Evolutionary conservation across 169 alveolate genomes (phyloP).

Genomic region (Blepharisma undulans): DNA sequence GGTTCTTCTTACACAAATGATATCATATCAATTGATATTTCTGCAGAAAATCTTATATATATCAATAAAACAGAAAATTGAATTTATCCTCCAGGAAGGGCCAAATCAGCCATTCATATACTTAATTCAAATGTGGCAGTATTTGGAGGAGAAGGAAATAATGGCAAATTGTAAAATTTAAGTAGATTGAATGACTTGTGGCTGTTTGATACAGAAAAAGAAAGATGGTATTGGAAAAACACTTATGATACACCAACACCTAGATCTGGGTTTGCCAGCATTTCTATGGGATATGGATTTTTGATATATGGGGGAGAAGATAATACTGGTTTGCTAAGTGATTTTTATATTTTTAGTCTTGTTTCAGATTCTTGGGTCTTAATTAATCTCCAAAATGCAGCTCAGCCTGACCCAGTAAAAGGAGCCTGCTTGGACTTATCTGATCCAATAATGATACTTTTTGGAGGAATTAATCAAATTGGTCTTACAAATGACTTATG

Average conservation of each 20-base stretch:
- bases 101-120: no score
- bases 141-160: no score
- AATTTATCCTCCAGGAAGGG: no score
- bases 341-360: neutral
- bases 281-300: neutral
- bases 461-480: neutral
- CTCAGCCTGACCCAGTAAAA: neutral
- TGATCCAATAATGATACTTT: neutral
- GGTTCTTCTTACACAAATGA: no score
- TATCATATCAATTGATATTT: no score
- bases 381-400: neutral
- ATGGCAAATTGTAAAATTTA: no score
- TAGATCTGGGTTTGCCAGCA: neutral
- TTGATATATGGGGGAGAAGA: neutral
- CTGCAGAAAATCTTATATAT: no score
- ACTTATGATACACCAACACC: constrained; percentile 19
- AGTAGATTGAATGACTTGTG: no score
- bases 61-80: no score
- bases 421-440: neutral
- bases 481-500: neutral
- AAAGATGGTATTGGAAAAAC: no score
- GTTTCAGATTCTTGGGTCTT: neutral
- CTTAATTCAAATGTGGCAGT: no score
- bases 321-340: neutral
- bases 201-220: no score